Evolutionary conservation across 371 early-diverging fungal species (phyloP).

Genomic region (Mycotypha africana): DNA sequence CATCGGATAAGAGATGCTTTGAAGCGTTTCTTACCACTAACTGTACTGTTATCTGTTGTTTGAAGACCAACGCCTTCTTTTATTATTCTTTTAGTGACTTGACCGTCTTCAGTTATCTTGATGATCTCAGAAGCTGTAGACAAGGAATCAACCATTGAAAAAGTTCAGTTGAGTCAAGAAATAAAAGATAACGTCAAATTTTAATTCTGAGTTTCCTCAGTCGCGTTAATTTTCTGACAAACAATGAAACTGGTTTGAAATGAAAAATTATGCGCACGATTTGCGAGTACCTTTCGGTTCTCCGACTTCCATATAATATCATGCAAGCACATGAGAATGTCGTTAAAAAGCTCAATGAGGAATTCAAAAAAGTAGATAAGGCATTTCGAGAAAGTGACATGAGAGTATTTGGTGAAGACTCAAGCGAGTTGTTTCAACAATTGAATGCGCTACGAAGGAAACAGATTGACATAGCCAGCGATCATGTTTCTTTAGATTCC

Average conservation of each 20-base stretch:
- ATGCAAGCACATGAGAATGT: constrained; percentile 17
- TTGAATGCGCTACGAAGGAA: constrained; percentile 19
- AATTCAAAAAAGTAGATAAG: constrained; percentile 14
- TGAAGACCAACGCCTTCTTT: constrained; percentile 16
- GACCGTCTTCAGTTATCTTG: constrained; percentile 27
- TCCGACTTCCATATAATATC: too few species aligned
- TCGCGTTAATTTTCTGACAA: too few species aligned
- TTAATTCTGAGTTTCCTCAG: too few species aligned
- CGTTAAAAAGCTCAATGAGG: constrained; percentile 6
- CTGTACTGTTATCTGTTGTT: constrained; percentile 17
- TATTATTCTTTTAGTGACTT: constrained; percentile 33
- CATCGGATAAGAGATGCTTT: too few species aligned
- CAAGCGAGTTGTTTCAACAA: constrained; percentile 8
- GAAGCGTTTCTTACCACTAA: constrained; percentile 23
- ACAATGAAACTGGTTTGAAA: too few species aligned
- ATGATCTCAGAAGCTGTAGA: not conserved
- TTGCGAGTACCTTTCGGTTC: too few species aligned
- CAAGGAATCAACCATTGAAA: not conserved
- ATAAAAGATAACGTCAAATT: too few species aligned
- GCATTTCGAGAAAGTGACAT: constrained; percentile 7
- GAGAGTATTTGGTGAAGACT: constrained; percentile 13
- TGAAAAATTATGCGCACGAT: too few species aligned
- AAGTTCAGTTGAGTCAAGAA: not conserved
- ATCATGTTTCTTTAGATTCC: constrained; percentile 15
- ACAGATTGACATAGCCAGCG: constrained; percentile 16